Evolutionary conservation across 225 moss, liverwort and hornwort genomes (phyloP), one percentile per base, ranked within the genome.

Genomic region (Lunularia cruciata): DNA sequence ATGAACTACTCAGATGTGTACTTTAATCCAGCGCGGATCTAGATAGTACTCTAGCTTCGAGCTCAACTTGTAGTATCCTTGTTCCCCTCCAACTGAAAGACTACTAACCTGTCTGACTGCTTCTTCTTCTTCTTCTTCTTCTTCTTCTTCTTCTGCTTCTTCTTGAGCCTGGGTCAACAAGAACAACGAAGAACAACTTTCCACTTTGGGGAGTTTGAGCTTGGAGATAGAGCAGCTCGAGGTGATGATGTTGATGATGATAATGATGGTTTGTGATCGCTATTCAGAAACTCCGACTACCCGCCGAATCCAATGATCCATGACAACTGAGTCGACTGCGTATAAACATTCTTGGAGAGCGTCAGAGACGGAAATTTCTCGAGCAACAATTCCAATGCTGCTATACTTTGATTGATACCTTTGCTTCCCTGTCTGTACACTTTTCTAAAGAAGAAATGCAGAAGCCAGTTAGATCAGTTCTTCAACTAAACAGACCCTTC

Each of bases 291-390:
- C 67, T 67, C 45, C 28, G 28, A 47, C 67, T 19, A 52, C 49
- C 22, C 35, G n/a, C 10, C 51, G 36, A 19, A 20, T 32, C 49
- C 20, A 32, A 33, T 51, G 34, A 67, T 67, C 67, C 67, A 49
- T 51, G 67, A 35, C 48, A 67, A 23, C 49, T 51, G 49, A 51
- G 34, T 51, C 49, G 67, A 51, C 18, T 48, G 48, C 48, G 51
- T 67, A 67, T 48, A 67, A 52, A 67, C 67, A 67, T 67, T 34
- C 67, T 67, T 25, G 46, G 16, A 46, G 47, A 31, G 19, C 46
- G 47, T 47, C 31, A 46, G 10, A 31, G 63, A 40, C 14, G 45
- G 19, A 28, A 64, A 64, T 64, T 46, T 45, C 42, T 42, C 16
- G 61, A 40, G 34, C 22, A 42, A 8, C 63, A 64, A 47, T 23